Evolutionary conservation across 352 stramenopile species (phyloP), one percentile per base, ranked within the genome.

Genomic region (Globisporangium nodosum): DNA sequence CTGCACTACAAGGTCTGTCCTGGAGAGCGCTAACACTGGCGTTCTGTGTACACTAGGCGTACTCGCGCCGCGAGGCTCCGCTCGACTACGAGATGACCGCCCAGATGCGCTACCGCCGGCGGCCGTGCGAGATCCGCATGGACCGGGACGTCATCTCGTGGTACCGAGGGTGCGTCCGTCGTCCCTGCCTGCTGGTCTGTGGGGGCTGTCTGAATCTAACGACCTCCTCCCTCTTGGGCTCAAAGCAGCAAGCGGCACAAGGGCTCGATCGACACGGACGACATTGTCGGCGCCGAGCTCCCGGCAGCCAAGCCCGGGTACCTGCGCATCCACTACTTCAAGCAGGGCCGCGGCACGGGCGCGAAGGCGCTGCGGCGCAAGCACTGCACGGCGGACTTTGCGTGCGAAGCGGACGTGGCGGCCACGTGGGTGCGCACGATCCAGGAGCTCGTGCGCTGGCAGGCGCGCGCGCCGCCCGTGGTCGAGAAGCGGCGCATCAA

Each of bases 301-400:
- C 46, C 63, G 35, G 69, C 63, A 43, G 39, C 61, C 24, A 77
- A 77, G 37, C 53, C 60, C 7, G 39, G 52, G 35, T 48, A 70
- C 18, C 80, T 93, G 57, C 81, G 81, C 42, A 67, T 93, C 45
- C 84, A 93, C 55, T 93, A 84, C 64, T 93, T 93, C 51, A 64
- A 66, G 42, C 89, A 91, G 54, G 79, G 84, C 30, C 66, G 60
- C 39, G 82, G 83, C 24, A 74, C 71, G 1, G 68, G 73, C 20
- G 68, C 76, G n/a, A 87, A 88, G 53, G 81, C 81, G 45, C 61
- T 93, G 45, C 60, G 70, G 15, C 69, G 84, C 18, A 83, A 73
- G 35, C 81, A 75, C 18, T 61, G 69, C 30, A 65, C 49, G 40
- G 56, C 86, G 18, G 79, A 89, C 52, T 87, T 93, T 50, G 76